Base-by-base conservation (phyloP, 2,329 filamentous ascomycete genomes). In the Aspergillus sp. region DNA sequence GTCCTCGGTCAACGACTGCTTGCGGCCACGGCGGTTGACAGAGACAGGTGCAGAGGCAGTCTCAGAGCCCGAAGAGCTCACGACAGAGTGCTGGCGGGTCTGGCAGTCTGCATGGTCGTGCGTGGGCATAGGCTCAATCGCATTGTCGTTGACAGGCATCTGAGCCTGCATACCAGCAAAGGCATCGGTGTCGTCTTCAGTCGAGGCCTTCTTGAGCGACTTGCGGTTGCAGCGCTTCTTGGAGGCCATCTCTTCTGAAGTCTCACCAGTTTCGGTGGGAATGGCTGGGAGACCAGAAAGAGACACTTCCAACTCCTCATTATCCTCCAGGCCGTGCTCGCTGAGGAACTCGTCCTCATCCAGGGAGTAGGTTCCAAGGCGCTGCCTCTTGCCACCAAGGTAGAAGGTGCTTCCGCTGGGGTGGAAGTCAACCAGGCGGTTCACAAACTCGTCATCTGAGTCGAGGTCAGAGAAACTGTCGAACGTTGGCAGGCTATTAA, bases 1-100 rank as follows among this genome's bases (percentile, higher is more conserved):
- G 70, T 99, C 95, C 71, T 98, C 95, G 5, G 95, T 98, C 68
- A 98, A 79, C 1, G 95, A 98, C 80, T 99, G 95, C 87, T 99
- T 99, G 77, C 95, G 93, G 59, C 95, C 95, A 59, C 95, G 93
- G 64, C 95, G 93, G 77, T 91, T 96, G 66, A 90, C 85, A 9
- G 89, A 89, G 8, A 75, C 70, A 9, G 70, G 71, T 3, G 73
- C 66, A 52, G 68, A 48, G 19, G 68, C 54, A n/a, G 66, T 61
- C 23, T 73, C 71, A 15, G 79, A 76, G 48, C 76, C 76, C 49
- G 80, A 76, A 54, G 76, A 72, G 76, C 83, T 68, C 74, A 84
- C 72, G 65, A 80, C 62, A 6, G 79, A 75, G 58, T 72, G 74
- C 56, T 76, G 76, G 51, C 79, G 76, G 56, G 75, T 75, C 47